Evolutionary conservation across 352 stramenopile genomes (phyloP).

Genomic region (Phytophthora europaea): DNA sequence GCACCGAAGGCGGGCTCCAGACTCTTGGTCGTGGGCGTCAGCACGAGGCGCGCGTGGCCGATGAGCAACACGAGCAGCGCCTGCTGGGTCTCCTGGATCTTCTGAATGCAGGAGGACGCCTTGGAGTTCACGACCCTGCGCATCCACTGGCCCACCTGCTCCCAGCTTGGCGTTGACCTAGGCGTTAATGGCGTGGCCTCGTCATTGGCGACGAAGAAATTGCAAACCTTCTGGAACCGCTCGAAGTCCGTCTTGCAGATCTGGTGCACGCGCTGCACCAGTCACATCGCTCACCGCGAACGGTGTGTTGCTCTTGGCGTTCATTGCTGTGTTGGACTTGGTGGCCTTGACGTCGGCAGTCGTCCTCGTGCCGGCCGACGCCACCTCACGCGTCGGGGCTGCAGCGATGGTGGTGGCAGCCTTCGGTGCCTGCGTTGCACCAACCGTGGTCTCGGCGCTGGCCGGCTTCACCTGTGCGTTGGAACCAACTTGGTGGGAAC

Average conservation of each 20-base stretch:
- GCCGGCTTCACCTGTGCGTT: too few species aligned
- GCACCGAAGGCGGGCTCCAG: slow-evolving; percentile 1
- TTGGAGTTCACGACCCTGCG: slow-evolving; percentile 5
- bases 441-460: too few species aligned
- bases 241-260: slow-evolving; percentile 13
- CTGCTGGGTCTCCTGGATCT: slow-evolving; percentile 11
- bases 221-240: slow-evolving; percentile 12
- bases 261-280: slow-evolving; percentile 12
- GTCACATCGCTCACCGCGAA: slow-evolving; percentile 10
- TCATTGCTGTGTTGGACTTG: neutral
- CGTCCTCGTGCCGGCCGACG: neutral
- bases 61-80: slow-evolving; percentile 8
- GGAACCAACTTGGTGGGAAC: too few species aligned
- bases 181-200: slow-evolving; percentile 2
- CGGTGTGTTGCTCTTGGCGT: neutral
- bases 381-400: neutral
- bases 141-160: slow-evolving; percentile 19
- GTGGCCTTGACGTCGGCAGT: neutral
- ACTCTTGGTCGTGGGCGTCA: slow-evolving; percentile 8
- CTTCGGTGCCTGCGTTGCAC: neutral
- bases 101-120: slow-evolving; percentile 12
- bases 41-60: slow-evolving; percentile 7
- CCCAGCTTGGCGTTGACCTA: slow-evolving; percentile 11
- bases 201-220: slow-evolving; percentile 20
- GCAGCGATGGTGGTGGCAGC: neutral